These are phyloP conservation scores for Suhomyces canberraensis DNA, from an alignment of 805 yeast genomes.

Conservation along the genomic window DNA sequence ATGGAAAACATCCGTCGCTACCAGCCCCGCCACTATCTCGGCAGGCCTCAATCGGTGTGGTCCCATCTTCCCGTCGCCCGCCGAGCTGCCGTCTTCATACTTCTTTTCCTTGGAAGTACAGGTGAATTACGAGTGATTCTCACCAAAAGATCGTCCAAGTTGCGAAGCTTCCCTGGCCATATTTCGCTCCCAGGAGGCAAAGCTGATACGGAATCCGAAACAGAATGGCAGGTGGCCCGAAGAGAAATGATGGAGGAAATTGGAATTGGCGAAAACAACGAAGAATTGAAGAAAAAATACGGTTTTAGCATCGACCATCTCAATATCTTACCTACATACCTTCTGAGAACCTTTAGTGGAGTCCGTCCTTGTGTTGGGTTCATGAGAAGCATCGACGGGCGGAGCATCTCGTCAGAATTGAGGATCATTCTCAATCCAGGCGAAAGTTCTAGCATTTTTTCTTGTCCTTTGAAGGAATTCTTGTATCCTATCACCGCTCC, in stretches of 20 bases:
- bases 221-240: constrained; percentile 70
- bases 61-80: constrained; percentile 59
- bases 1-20: constrained; percentile 33
- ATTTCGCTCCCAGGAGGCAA: constrained; percentile 93
- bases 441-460: constrained; percentile 67
- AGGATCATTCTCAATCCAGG: constrained; percentile 63
- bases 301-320: constrained; percentile 62
- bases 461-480: constrained; percentile 66
- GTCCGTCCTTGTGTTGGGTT: constrained; percentile 80
- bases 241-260: constrained; percentile 88
- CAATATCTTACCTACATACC: constrained; percentile 67
- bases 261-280: constrained; percentile 58
- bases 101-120: constrained; percentile 65
- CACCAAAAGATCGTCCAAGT: constrained; percentile 69
- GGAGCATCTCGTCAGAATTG: constrained; percentile 16
- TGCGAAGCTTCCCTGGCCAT: constrained; percentile 82
- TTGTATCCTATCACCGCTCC: constrained; percentile 25
- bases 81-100: constrained; percentile 74
- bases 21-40: constrained; percentile 31
- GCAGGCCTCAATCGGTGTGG: constrained; percentile 49
- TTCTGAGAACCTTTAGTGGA: constrained; percentile 77
- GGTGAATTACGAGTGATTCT: constrained; percentile 77
- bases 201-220: constrained; percentile 66
- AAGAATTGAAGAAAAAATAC: constrained; percentile 35
- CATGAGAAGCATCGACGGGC: constrained; percentile 31